Evolutionary conservation across 768 basidiomycete species (phyloP).

Genomic region (Suillus clintonianus): DNA sequence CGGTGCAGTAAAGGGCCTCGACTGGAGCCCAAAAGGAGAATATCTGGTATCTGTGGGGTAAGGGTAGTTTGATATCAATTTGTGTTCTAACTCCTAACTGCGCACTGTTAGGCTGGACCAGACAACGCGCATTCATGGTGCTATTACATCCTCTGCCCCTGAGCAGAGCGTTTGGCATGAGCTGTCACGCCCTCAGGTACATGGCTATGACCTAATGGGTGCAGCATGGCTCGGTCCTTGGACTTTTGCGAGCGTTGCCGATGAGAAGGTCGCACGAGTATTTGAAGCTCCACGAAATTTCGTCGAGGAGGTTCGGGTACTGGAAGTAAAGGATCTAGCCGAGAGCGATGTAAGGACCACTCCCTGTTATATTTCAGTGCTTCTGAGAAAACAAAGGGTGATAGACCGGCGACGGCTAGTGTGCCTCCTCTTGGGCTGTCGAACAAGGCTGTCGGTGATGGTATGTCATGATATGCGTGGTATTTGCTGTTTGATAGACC

Average conservation of each 20-base stretch:
- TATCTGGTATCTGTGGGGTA: conserved; percentile 88
- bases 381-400: conserved; percentile 40
- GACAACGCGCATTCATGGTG: conserved; percentile 86
- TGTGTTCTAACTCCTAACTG: background rate
- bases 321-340: conserved; percentile 48
- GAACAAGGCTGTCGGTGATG: conserved; percentile 84
- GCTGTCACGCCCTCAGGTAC: conserved; percentile 89
- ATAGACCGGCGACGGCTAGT: conserved; percentile 75
- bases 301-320: conserved; percentile 57
- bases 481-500: background rate
- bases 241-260: conserved; percentile 87
- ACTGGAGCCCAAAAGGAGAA: conserved; percentile 86
- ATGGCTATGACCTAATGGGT: conserved; percentile 91
- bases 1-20: conserved; percentile 74
- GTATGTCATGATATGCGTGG: conserved; percentile 35
- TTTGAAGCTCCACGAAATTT: conserved; percentile 91
- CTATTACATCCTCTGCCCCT: conserved; percentile 33
- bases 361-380: background rate
- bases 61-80: conserved; percentile 19
- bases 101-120: conserved; percentile 70
- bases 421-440: conserved; percentile 94
- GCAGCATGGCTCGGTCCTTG: conserved; percentile 74
- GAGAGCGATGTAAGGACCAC: conserved; percentile 48
- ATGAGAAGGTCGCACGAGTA: conserved; percentile 93
- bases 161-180: conserved; percentile 70